phyloP scores from a whole-genome alignment of 495 filamentous ascomycete species.

The Friedmanniomyces endolithicus region DNA sequence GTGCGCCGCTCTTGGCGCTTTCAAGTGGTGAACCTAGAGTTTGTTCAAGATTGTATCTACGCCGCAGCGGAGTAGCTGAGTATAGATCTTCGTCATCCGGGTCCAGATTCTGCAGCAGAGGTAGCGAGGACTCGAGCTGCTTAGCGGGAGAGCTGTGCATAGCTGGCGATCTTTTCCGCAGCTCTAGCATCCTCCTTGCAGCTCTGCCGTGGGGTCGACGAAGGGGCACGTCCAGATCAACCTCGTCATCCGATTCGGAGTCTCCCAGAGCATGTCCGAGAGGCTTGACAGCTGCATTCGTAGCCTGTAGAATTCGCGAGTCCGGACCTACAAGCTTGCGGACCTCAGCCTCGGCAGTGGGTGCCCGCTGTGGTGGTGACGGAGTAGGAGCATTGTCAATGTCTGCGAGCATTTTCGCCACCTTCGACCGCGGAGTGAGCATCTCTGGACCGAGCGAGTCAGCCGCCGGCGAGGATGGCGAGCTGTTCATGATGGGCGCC shows the following conservation, averaged over 20 bases:
- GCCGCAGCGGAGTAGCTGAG: slow-evolving; percentile 9
- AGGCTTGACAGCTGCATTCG: neutral
- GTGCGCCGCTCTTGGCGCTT: slow-evolving; percentile 1
- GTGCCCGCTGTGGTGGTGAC: slow-evolving; percentile 7
- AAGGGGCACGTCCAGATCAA: slow-evolving; percentile 1
- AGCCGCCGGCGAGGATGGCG: neutral
- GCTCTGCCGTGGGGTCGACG: slow-evolving; percentile 12
- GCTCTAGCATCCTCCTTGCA: slow-evolving; percentile 9
- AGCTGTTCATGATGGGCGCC: neutral
- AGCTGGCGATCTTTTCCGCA: neutral
- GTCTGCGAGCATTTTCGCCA: slow-evolving; percentile 18
- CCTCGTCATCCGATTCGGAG: neutral
- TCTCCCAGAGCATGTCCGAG: neutral
- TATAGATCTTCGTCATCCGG: slow-evolving; percentile 15
- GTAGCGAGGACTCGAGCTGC: neutral
- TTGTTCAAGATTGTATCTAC: neutral
- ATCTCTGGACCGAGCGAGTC: neutral
- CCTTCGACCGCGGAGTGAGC: slow-evolving; percentile 18
- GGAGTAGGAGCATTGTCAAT: slow-evolving; percentile 18
- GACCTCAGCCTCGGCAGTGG: neutral
- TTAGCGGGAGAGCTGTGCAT: neutral
- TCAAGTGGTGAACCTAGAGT: neutral
- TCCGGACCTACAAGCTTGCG: neutral
- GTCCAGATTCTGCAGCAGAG: neutral
- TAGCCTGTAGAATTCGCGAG: neutral